Evolutionary conservation across 345 rosid genomes (phyloP), one percentile per base, ranked within the genome.

Genomic region (Theobroma cacao): DNA sequence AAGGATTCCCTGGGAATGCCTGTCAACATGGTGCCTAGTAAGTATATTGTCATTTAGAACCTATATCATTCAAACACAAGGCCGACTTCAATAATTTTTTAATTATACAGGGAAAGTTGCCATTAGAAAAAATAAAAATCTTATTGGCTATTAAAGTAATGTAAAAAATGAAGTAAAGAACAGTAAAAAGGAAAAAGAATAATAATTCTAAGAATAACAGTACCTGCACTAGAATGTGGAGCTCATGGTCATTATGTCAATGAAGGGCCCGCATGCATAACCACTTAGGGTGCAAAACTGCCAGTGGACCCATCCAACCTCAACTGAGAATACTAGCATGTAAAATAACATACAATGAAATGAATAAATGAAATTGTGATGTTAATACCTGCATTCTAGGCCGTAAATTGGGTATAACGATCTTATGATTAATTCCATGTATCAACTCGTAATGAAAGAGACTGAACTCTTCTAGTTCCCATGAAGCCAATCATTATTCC

Each of bases 1-100:
- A 92, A 88, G 84, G 83, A 87, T 72, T 86, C 97, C 75, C 80
- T 96, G 1, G 98, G 99, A 72, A 85, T 94, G 92, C 92, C 98
- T 1, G 86, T 93, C 85, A 87, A 91, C 87, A 93, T 96, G 97
- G 91, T 86, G 69, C 99, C 99, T 0, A 86, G 99, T 96, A 91
- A 88, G 87, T 86, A 55, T 69, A 75, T 61, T 71, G 3, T 26
- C 48, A 38, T 70, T 38, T 53, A 38, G 36, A 69, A 28, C 22
- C 73, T 15, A 31, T 45, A 15, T 72, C 43, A n/a, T 72, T 72
- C 64, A 38, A 6, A 61, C 30, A 9, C 58, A 43, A 26, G 7
- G 26, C 14, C 33, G 8, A 24, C 71, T 4, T 34, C 22, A 50
- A 61, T 13, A 18, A 52, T 38, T 45, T 38, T 22, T 52, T 26